Conservation (phyloP, 1,284 basidiomycete species). For the Hemileia vastatrix region DNA sequence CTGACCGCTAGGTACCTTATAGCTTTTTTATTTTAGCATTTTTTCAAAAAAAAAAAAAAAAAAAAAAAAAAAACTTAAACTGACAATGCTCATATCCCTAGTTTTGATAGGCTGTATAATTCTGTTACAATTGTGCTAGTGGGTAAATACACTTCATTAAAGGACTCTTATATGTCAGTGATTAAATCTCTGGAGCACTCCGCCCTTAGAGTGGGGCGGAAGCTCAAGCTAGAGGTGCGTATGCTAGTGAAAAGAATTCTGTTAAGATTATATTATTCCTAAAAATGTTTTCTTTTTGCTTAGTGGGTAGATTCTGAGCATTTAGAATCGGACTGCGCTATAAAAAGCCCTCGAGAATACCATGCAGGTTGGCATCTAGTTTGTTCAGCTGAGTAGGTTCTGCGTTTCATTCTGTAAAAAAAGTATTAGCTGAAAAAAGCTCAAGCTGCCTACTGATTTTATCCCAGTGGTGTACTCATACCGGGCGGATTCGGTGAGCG, state of each 20-base stretch:
- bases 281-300: conserved; percentile 5
- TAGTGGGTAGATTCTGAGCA: conserved; percentile 98
- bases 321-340: conserved; percentile 70
- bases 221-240: conserved; percentile 65
- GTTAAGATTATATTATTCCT: conserved; percentile 11
- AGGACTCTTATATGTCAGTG: conserved; percentile 98
- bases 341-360: conserved; percentile 71
- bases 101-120: conserved; percentile 86
- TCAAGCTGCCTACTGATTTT: conserved; percentile 4
- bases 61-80: too few relatives aligned
- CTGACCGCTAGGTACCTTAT: conserved; percentile 61
- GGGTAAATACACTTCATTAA: conserved; percentile 93
- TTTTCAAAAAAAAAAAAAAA: too few relatives aligned
- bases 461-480: conserved; percentile 72
- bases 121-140: conserved; percentile 83
- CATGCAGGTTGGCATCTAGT: conserved; percentile 92
- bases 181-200: conserved; percentile 96
- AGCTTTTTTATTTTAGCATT: too few relatives aligned
- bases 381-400: conserved; percentile 69
- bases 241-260: not conserved
- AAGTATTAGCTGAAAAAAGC: not conserved
- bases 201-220: conserved; percentile 78
- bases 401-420: not conserved
- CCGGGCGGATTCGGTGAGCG: conserved; percentile 91
- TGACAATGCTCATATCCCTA: conserved; percentile 43